Percentiles rank a stretch among this genome's conserved stretches.
Conservation (phyloP, 352 stramenopile species). For the Globisporangium cederbergense region DNA sequence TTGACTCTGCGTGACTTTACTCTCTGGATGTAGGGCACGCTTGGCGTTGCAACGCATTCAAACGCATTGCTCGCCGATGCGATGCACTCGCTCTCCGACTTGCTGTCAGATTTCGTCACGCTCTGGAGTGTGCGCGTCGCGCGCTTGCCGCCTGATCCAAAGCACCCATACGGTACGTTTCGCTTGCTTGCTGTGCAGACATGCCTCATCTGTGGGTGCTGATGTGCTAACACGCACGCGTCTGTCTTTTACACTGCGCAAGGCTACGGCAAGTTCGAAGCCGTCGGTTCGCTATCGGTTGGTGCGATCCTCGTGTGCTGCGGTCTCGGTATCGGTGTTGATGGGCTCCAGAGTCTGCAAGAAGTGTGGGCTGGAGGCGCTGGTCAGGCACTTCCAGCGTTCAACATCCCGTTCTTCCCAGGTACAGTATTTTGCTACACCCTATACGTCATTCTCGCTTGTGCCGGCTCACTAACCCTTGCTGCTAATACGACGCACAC, state of each 20-base stretch:
- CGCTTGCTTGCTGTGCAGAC: background rate
- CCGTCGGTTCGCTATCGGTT: slow-evolving; percentile 83
- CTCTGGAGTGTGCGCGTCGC: slow-evolving; percentile 92
- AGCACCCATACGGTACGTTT: slow-evolving; percentile 80
- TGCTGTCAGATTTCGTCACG: slow-evolving; percentile 96
- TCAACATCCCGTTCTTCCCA: slow-evolving; percentile 48
- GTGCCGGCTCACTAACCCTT: background rate
- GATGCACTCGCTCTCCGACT: slow-evolving; percentile 94
- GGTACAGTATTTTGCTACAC: slow-evolving; percentile 13
- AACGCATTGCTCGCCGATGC: slow-evolving; percentile 94
- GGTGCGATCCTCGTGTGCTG: slow-evolving; percentile 79
- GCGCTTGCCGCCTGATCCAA: slow-evolving; percentile 91
- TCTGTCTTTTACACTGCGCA: background rate
- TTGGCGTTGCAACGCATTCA: slow-evolving; percentile 80
- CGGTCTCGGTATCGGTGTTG: slow-evolving; percentile 62
- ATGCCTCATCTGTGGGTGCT: background rate
- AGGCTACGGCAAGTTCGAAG: slow-evolving; percentile 90
- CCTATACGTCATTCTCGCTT: background rate
- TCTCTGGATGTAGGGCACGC: slow-evolving; percentile 36
- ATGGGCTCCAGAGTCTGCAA: slow-evolving; percentile 73
- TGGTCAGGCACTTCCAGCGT: slow-evolving; percentile 24
- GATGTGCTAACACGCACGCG: background rate
- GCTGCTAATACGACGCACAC: background rate
- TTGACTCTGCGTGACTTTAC: background rate
- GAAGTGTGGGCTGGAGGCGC: slow-evolving; percentile 47